A percentile compares a stretch with the other conserved stretches of the same genome.
Evolutionary conservation across 1,284 basidiomycete genomes (phyloP).

Genomic region (Apiotrichum gracile): DNA sequence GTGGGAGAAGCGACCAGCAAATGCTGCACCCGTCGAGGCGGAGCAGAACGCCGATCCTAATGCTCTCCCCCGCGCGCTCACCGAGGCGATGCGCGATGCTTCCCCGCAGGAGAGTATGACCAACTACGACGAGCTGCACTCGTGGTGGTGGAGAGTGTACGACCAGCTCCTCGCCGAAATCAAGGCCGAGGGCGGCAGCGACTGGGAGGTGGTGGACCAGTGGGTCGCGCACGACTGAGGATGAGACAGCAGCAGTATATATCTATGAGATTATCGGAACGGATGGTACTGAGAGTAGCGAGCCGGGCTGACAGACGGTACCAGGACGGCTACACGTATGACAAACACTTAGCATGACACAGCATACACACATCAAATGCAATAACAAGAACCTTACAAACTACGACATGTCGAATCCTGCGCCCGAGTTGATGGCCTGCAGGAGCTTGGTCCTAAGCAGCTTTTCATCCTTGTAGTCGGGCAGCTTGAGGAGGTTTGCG

Average conservation of each 20-base stretch:
- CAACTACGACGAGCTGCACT: conserved; percentile 37
- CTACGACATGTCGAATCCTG: conserved; percentile 87
- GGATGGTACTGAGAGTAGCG: no score
- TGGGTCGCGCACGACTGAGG: conserved; percentile 16
- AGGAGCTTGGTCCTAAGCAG: conserved; percentile 69
- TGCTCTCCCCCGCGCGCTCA: conserved; percentile 26
- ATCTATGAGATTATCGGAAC: not conserved
- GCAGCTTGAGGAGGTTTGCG: conserved; percentile 69
- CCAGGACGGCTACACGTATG: no score
- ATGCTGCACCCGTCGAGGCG: no score
- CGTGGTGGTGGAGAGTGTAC: conserved; percentile 48
- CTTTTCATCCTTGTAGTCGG: conserved; percentile 50
- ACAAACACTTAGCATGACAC: no score
- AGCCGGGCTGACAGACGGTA: no score
- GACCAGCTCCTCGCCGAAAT: conserved; percentile 38
- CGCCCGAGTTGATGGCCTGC: conserved; percentile 74
- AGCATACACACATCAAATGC: not conserved
- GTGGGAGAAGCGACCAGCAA: conserved; percentile 31
- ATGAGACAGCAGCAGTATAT: no score
- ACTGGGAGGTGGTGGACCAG: conserved; percentile 35
- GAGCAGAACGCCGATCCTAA: not conserved
- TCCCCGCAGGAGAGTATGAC: conserved; percentile 27
- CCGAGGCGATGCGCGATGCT: conserved; percentile 22
- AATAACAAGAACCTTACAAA: no score
- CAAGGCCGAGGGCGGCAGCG: conserved; percentile 23